Base-by-base conservation (phyloP, 345 rosid genomes). In the Salix exigua region DNA sequence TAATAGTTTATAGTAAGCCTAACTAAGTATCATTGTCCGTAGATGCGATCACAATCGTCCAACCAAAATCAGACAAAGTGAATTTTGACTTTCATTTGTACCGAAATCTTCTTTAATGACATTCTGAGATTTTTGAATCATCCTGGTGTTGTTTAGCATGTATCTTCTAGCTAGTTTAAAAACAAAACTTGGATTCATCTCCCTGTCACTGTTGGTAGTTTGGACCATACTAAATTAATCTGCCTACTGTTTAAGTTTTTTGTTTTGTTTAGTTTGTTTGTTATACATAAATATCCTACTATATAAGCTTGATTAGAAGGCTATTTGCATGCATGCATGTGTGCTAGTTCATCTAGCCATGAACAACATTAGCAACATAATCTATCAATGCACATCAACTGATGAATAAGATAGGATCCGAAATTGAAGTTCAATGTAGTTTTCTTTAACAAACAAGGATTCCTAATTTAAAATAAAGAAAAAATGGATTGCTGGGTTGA, bases 1-100 rank as follows among this genome's bases (percentile, higher is more conserved):
- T 65, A 67, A 51, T 51, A 18, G 23, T 46, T 16, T 75, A 69
- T 73, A 70, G 90, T 82, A 87, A 87, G 85, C 84, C 77, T 71
- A 82, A 60, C 77, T 70, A 79, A 81, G 86, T 82, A 78, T 81
- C 87, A 72, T 31, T 84, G 91, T 89, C 91, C 81, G 88, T 75
- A 35, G 48, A 64, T 68, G 74, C 53, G 81, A 86, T 88, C 90
- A 81, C 81, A 85, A 88, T 80, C 85, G 70, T 88, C 87, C 89
- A 88, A 83, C 63, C 58, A 40, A 77, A 66, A 83, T 77, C 87
- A 80, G 87, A 85, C 92, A 84, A 84, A 82, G 79, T 77, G 75
- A 85, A 84, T 81, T 77, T 86, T 88, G 90, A 88, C 90, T 88
- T 90, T 85, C 86, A 79, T 83, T 66, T 65, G 42, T 72, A 51